Evolutionary conservation across 1,284 basidiomycete genomes (phyloP).

Genomic region (Cerioporus squamosus): DNA sequence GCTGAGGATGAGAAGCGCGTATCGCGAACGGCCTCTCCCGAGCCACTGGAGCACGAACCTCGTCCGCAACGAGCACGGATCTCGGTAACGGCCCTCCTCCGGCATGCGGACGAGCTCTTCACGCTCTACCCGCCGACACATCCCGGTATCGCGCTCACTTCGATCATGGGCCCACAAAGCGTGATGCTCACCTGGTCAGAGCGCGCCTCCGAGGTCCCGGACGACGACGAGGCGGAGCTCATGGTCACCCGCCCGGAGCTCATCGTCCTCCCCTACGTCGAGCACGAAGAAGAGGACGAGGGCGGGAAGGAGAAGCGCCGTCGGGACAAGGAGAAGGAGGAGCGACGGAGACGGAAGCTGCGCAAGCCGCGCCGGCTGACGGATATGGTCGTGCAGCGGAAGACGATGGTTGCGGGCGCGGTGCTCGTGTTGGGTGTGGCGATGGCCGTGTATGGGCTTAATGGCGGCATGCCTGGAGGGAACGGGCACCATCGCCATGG

Average conservation of each 20-base stretch:
- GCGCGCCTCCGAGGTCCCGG: conserved; percentile 41
- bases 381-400: conserved; percentile 40
- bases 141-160: conserved; percentile 51
- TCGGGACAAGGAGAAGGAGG: conserved; percentile 27
- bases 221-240: conserved; percentile 62
- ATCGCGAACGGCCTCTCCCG: conserved; percentile 18
- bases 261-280: conserved; percentile 53
- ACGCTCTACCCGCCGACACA: conserved; percentile 48
- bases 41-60: conserved; percentile 10
- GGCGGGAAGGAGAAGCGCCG: conserved; percentile 23
- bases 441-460: conserved; percentile 61
- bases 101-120: conserved; percentile 48
- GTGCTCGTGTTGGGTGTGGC: conserved; percentile 70
- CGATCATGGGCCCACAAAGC: conserved; percentile 74
- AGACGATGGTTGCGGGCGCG: conserved; percentile 62
- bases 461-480: conserved; percentile 22
- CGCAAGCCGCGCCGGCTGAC: conserved; percentile 33
- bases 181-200: conserved; percentile 64
- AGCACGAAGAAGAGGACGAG: conserved; percentile 33
- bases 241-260: conserved; percentile 60
- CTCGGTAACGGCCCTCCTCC: conserved; percentile 46
- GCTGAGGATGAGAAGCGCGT: conserved; percentile 14
- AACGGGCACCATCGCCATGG: conserved; percentile 24
- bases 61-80: conserved; percentile 33
- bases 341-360: conserved; percentile 28